phyloP scores from a whole-genome alignment of 441 rosid genomes.

The Gossypium gossypioides region DNA sequence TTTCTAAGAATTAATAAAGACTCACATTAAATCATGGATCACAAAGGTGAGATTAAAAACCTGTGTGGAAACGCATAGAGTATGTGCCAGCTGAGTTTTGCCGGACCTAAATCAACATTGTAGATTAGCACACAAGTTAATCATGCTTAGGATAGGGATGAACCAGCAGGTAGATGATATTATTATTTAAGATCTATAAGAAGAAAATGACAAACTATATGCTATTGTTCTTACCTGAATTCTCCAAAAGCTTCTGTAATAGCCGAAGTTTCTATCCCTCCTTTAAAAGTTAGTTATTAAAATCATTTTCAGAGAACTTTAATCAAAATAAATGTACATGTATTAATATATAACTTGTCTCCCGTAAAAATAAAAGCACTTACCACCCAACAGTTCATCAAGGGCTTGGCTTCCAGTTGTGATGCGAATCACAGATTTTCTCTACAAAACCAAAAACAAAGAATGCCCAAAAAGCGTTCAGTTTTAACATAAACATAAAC shows the following conservation, averaged over 20 bases:
- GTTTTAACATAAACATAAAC: background rate
- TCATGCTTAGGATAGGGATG: background rate
- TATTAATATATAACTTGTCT: background rate
- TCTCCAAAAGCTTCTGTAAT: conserved; percentile 96
- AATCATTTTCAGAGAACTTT: background rate
- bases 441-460: conserved; percentile 22
- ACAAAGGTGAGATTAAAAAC: conserved; percentile 22
- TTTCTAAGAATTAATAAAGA: background rate
- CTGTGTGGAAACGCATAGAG: conserved; percentile 88
- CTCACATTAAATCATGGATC: background rate
- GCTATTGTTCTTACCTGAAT: conserved; percentile 42
- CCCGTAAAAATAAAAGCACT: background rate
- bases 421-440: conserved; percentile 62
- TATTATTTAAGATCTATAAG: background rate
- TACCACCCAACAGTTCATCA: conserved; percentile 78
- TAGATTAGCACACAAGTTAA: background rate
- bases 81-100: conserved; percentile 90
- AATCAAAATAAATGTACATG: background rate
- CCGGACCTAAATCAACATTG: conserved; percentile 53
- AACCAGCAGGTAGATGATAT: background rate
- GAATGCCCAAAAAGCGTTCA: background rate
- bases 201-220: background rate
- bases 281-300: conserved; percentile 27
- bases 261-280: conserved; percentile 68
- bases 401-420: conserved; percentile 92